Evolutionary conservation across 108 stramenopile genomes (phyloP), one percentile per base, ranked within the genome.

Genomic region (Cyclotella cryptica): DNA sequence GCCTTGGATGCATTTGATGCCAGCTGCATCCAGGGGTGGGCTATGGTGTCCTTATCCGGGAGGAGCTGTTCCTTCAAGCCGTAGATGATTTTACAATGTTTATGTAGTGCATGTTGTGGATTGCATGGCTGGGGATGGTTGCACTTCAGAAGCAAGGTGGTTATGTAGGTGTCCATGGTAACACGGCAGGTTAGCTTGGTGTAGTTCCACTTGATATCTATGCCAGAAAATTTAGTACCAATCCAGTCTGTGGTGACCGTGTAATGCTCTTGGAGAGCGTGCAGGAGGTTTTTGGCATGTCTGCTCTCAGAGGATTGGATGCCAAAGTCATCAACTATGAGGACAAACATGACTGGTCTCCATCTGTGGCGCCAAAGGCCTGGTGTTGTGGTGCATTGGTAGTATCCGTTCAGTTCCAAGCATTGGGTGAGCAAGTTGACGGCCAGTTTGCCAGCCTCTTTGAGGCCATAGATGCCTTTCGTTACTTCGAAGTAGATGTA

Each of bases 381-480:
- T 15, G 65, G 64, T 3, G 47, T 75, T 51, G 22, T 44, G 17
- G 9, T 24, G 2, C 29, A 18, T 29, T 47, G 13, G 29, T 60
- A 46, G 53, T 83, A 86, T 5, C 81, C 85, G 42, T 78, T 4
- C 24, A 14, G 1, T 0, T 53, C 73, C 14, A 81, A 45, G 59
- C 49, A 61, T 15, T 59, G 28, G 21, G 29, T 1, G 47, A 86
- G 71, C 5, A 65, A 55, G 17, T 75, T 55, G 19, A 79, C 75
- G 39, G 82, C 69, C 27, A 88, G 71, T 17, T 57, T 71, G 63
- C 86, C 84, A 2, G 80, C 80, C 42, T 85, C 82, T 9, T 71
- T 64, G 2, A 85, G 78, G 21, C 84, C 81, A 47, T 88, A 88
- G 69, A 80, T 71, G 6, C 87, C 78, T 1, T 84, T 61, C 1